A percentile compares a stretch with the other conserved stretches of the same genome.
Evolutionary conservation across 108 stramenopile species (phyloP).

Genomic region (Hondaea fermentalgiana): DNA sequence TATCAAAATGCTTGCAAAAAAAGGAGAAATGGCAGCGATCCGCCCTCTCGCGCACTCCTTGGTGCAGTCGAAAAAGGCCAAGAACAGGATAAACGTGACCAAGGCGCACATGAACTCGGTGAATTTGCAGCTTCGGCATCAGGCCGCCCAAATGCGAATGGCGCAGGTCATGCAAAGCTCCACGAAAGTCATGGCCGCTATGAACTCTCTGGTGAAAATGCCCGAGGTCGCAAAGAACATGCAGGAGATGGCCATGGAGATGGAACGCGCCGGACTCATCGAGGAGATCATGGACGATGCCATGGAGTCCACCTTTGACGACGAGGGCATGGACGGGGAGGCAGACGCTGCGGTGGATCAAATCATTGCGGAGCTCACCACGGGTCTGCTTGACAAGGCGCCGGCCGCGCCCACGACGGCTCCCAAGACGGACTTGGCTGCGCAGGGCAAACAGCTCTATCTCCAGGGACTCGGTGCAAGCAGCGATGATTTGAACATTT

Average conservation of each 20-base stretch:
- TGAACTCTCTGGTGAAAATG: conserved; percentile 43
- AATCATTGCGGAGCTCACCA: conserved; percentile 37
- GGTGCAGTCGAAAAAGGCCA: conserved; percentile 31
- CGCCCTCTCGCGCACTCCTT: conserved; percentile 28
- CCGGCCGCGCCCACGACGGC: conserved; percentile 27
- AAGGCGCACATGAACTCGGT: conserved; percentile 41
- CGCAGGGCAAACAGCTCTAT: not conserved
- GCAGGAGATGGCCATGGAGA: conserved; percentile 44
- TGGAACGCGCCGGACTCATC: conserved; percentile 42
- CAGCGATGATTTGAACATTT: not conserved
- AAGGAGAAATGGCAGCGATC: conserved; percentile 20
- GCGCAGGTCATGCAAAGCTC: conserved; percentile 41
- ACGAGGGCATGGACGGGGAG: conserved; percentile 28
- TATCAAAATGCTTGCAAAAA: conserved; percentile 34
- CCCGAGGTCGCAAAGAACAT: conserved; percentile 41
- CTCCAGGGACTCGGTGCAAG: not conserved
- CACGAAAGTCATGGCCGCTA: conserved; percentile 40
- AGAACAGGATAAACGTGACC: conserved; percentile 40
- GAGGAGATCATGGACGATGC: conserved; percentile 40
- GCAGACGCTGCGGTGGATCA: conserved; percentile 34
- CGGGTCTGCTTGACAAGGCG: conserved; percentile 25
- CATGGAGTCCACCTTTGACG: not conserved
- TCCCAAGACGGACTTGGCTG: not conserved
- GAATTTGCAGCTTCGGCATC: conserved; percentile 37
- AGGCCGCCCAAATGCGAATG: conserved; percentile 35